Evolutionary conservation across 179 eudicot species (phyloP).

Genomic region (Pouteria campechiana): DNA sequence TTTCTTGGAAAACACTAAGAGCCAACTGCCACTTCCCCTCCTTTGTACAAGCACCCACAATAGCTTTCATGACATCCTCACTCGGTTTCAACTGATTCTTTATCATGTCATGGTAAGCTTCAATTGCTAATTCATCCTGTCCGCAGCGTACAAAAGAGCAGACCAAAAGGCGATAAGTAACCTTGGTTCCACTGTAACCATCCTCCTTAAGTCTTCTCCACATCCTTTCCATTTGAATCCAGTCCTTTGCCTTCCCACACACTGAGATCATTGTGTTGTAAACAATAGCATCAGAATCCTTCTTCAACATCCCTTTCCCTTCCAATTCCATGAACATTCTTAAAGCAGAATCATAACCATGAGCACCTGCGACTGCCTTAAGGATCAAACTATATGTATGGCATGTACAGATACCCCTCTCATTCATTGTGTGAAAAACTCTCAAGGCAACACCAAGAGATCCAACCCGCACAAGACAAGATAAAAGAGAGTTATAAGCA

Average conservation of each 20-base stretch:
- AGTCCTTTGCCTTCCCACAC: slow-evolving; percentile 49
- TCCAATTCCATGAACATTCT: slow-evolving; percentile 46
- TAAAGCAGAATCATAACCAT: slow-evolving; percentile 39
- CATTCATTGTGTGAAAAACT: slow-evolving; percentile 49
- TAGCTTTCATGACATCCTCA: slow-evolving; percentile 65
- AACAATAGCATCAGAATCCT: slow-evolving; percentile 46
- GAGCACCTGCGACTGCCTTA: slow-evolving; percentile 46
- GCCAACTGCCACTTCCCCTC: slow-evolving; percentile 72
- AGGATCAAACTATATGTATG: slow-evolving; percentile 72
- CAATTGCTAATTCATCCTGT: slow-evolving; percentile 68
- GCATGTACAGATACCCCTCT: slow-evolving; percentile 28
- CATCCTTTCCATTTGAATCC: slow-evolving; percentile 44
- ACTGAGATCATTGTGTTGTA: slow-evolving; percentile 71
- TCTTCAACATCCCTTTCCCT: slow-evolving; percentile 16
- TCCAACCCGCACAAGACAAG: slow-evolving; percentile 52
- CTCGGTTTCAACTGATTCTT: slow-evolving; percentile 35
- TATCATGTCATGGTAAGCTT: slow-evolving; percentile 71
- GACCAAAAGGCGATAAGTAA: slow-evolving; percentile 63
- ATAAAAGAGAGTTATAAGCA: slow-evolving; percentile 76
- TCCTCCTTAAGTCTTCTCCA: slow-evolving; percentile 58
- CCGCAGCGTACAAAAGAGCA: slow-evolving; percentile 72
- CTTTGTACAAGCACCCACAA: slow-evolving; percentile 66
- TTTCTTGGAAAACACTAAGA: slow-evolving; percentile 36
- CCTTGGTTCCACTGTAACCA: slow-evolving; percentile 35
- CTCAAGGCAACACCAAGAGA: slow-evolving; percentile 47